phyloP scores from a whole-genome alignment of 176 grass and related monocot species.

The Pontederia crassipes region DNA sequence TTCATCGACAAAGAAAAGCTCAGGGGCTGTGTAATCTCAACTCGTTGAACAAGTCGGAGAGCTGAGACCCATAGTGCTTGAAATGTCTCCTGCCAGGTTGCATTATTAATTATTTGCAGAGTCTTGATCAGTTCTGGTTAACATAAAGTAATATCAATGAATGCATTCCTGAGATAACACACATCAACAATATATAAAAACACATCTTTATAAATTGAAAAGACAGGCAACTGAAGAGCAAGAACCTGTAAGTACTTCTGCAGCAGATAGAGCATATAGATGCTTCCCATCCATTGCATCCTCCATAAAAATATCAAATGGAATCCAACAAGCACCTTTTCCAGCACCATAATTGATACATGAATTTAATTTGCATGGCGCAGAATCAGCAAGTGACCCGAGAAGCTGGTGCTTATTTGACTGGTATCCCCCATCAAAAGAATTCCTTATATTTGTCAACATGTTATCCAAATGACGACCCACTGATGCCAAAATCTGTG shows the following conservation, averaged over 20 bases:
- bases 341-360: slow-evolving; percentile 48
- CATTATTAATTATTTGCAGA: slow-evolving; percentile 70
- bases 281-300: slow-evolving; percentile 62
- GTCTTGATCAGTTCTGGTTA: slow-evolving; percentile 71
- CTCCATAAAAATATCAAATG: slow-evolving; percentile 66
- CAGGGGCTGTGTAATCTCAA: slow-evolving; percentile 27
- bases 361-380: slow-evolving; percentile 26
- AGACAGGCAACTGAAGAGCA: background rate
- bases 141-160: slow-evolving; percentile 1
- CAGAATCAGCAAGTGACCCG: slow-evolving; percentile 38
- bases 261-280: slow-evolving; percentile 49
- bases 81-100: slow-evolving; percentile 97
- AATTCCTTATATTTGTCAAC: slow-evolving; percentile 31
- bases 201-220: background rate
- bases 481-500: slow-evolving; percentile 34
- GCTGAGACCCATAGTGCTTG: slow-evolving; percentile 92
- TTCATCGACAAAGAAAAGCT: background rate
- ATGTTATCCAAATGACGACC: slow-evolving; percentile 36
- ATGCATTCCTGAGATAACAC: background rate
- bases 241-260: slow-evolving; percentile 47
- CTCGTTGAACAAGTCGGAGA: slow-evolving; percentile 85
- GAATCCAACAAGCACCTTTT: slow-evolving; percentile 57
- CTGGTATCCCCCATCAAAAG: slow-evolving; percentile 34
- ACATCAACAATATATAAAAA: background rate
- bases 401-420: slow-evolving; percentile 53